These are phyloP conservation scores for Stagonosporopsis chrysanthemi DNA, from an alignment of 2,329 filamentous ascomycete genomes.

Conservation along the genomic window DNA sequence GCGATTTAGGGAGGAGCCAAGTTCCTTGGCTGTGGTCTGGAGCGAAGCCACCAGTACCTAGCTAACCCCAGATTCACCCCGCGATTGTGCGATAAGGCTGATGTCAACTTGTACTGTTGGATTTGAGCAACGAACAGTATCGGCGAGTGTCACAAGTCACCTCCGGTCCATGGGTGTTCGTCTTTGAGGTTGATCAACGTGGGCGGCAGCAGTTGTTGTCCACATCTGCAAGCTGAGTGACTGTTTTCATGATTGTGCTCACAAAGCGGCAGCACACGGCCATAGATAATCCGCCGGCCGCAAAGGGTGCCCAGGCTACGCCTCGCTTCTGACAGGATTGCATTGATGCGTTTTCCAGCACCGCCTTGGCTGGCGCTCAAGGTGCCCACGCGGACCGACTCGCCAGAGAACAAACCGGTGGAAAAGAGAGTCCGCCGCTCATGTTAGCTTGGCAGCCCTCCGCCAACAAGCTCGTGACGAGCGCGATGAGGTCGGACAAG, in stretches of 20 bases:
- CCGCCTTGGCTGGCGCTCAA: constrained; percentile 28
- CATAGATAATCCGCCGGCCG: neutral
- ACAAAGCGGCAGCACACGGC: neutral
- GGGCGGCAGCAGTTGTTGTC: neutral
- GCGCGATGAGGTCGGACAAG: neutral
- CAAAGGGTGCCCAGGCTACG: constrained; percentile 4
- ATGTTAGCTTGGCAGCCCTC: constrained; percentile 10
- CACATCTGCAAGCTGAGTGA: neutral
- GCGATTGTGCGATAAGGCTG: constrained; percentile 22
- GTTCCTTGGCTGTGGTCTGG: constrained; percentile 44
- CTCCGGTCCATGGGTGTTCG: neutral
- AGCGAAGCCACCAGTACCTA: constrained; percentile 37
- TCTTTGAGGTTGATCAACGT: neutral
- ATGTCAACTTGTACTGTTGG: constrained; percentile 2
- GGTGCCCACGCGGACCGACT: constrained; percentile 30
- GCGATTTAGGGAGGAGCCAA: constrained; percentile 34
- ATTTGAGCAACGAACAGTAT: constrained; percentile 1
- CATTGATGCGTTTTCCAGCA: constrained; percentile 17
- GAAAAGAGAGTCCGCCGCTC: constrained; percentile 1
- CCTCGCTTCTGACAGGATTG: constrained; percentile 22
- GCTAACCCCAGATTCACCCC: constrained; percentile 30
- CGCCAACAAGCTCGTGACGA: constrained; percentile 11
- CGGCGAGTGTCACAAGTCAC: neutral
- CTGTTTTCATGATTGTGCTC: neutral
- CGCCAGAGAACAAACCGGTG: constrained; percentile 20